Conservation (phyloP, 108 stramenopile genomes). For the Seminavis robusta region DNA sequence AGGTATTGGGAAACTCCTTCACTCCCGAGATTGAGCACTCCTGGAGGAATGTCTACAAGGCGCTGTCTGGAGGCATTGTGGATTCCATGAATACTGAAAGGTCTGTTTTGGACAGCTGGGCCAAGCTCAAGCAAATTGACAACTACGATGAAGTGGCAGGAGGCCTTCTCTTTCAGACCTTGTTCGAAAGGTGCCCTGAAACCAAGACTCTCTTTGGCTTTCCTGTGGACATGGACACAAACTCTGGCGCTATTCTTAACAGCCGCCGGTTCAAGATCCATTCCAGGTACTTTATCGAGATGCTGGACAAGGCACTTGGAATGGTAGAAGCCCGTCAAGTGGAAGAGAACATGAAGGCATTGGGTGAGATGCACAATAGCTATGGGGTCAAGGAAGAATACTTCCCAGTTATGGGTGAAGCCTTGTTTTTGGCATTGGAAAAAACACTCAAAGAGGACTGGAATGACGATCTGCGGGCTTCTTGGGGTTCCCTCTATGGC, state of each 20-base stretch:
- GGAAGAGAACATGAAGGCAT: conserved; percentile 27
- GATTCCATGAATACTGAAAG: too few species aligned
- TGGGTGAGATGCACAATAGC: conserved; percentile 37
- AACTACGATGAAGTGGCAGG: conserved; percentile 35
- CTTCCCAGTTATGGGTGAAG: conserved; percentile 7
- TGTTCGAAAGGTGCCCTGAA: conserved; percentile 9
- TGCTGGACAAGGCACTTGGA: conserved; percentile 35
- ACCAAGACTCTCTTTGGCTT: conserved; percentile 26
- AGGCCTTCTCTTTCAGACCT: conserved; percentile 22
- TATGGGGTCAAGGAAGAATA: conserved; percentile 2
- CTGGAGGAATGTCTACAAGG: conserved; percentile 4
- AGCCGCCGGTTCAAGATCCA: conserved; percentile 3
- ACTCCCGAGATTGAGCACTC: background rate
- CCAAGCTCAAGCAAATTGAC: conserved; percentile 15
- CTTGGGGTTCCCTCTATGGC: too few species aligned
- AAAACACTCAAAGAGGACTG: background rate
- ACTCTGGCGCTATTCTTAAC: conserved; percentile 4
- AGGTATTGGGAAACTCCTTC: background rate
- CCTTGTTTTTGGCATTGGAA: background rate
- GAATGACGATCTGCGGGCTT: too few species aligned
- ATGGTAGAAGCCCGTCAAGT: conserved; percentile 40
- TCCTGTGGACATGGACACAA: background rate
- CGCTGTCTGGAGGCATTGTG: conserved; percentile 1
- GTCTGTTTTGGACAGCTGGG: conserved; percentile 18
- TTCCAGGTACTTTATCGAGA: conserved; percentile 9